Evolutionary conservation across 2,329 filamentous ascomycete species (phyloP).

Genomic region (Xylaria sp.): DNA sequence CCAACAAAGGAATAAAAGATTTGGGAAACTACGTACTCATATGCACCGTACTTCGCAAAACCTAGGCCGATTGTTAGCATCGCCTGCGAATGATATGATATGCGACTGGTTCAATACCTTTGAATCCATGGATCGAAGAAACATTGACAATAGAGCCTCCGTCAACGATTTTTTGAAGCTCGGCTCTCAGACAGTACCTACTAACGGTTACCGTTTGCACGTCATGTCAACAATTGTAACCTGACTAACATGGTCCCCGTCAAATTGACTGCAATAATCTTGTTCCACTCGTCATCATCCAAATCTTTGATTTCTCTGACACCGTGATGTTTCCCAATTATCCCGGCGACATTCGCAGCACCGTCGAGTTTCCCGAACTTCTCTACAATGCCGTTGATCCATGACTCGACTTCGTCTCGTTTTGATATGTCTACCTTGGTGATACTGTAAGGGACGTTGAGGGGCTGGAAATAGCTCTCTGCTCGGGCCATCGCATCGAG

Average conservation of each 20-base stretch:
- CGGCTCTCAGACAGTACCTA: constrained; percentile 59
- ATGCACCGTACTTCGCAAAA: constrained; percentile 54
- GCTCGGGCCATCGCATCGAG: constrained; percentile 44
- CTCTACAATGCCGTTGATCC: constrained; percentile 60
- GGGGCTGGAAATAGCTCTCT: constrained; percentile 46
- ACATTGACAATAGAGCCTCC: constrained; percentile 70
- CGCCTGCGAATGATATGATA: constrained; percentile 35
- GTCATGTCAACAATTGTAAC: not conserved
- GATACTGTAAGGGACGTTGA: constrained; percentile 47
- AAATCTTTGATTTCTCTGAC: constrained; percentile 55
- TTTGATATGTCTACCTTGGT: constrained; percentile 62
- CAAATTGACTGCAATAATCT: constrained; percentile 61
- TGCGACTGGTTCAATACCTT: constrained; percentile 53
- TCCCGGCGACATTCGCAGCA: constrained; percentile 66
- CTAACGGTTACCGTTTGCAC: constrained; percentile 31
- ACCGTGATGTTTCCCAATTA: constrained; percentile 59
- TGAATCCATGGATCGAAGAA: constrained; percentile 63
- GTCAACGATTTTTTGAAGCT: constrained; percentile 57
- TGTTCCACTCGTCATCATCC: constrained; percentile 61
- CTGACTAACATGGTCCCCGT: constrained; percentile 59
- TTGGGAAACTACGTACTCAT: constrained; percentile 44
- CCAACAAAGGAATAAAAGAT: constrained; percentile 9
- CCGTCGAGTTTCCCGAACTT: constrained; percentile 65
- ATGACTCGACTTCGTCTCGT: constrained; percentile 60
- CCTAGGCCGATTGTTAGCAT: constrained; percentile 49